These are phyloP conservation scores for Fusarium sp. DNA, from an alignment of 2,329 filamentous ascomycete genomes.

Conservation along the genomic window DNA sequence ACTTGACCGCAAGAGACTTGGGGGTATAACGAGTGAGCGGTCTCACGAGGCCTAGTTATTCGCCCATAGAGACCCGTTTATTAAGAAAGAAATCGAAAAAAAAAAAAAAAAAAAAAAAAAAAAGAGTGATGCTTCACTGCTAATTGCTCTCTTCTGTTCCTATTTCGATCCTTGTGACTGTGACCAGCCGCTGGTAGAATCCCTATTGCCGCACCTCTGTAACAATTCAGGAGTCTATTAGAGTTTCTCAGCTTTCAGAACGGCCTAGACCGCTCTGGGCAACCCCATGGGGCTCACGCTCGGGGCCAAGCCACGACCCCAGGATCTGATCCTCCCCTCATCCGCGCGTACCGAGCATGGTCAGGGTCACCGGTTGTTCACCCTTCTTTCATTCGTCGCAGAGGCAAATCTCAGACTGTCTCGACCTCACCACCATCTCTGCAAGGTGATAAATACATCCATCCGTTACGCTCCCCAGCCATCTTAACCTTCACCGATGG, in stretches of 20 bases:
- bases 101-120: too few relatives aligned
- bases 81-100: background rate
- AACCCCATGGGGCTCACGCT: background rate
- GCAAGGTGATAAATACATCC: background rate
- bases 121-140: background rate
- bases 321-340: background rate
- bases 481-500: background rate
- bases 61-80: background rate
- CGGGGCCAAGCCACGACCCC: background rate
- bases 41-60: background rate
- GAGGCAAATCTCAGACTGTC: background rate
- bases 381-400: background rate
- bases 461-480: background rate
- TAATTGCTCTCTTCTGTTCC: background rate
- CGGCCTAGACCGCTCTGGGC: background rate
- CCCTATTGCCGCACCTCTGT: background rate
- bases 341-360: background rate
- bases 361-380: background rate
- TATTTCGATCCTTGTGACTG: background rate
- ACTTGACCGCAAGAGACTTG: background rate
- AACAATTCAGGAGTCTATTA: background rate
- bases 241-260: background rate
- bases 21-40: background rate
- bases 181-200: background rate
- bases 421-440: background rate